A percentile compares a stretch with the other conserved stretches of the same genome.
Conservation (phyloP, 1,139 yeast genomes). For the Pichia cactophila region DNA sequence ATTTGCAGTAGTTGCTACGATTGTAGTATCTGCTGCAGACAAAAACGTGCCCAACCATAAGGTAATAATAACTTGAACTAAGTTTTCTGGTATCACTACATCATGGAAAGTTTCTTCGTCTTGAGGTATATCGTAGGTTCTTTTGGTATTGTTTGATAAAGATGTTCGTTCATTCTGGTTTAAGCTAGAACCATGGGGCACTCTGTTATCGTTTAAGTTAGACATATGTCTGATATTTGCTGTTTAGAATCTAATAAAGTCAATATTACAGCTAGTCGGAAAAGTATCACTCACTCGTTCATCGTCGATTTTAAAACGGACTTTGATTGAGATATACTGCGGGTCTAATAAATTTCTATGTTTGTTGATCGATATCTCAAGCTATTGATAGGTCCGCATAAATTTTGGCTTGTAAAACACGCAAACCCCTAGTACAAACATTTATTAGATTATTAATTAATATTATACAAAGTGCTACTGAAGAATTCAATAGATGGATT, state of each 20-base stretch:
- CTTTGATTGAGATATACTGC: too few species aligned
- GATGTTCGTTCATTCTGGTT: constrained; percentile 8
- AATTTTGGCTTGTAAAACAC: too few species aligned
- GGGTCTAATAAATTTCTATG: too few species aligned
- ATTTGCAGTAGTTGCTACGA: constrained; percentile 32
- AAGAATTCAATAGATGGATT: background rate
- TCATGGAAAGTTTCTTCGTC: constrained; percentile 16
- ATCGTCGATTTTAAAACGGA: too few species aligned
- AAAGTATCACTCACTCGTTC: too few species aligned
- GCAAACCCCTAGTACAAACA: too few species aligned
- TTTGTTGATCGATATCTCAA: too few species aligned
- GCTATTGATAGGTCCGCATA: too few species aligned
- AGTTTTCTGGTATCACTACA: constrained; percentile 20
- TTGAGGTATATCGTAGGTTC: constrained; percentile 10
- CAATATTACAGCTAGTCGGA: too few species aligned
- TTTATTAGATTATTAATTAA: too few species aligned
- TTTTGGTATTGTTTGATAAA: constrained; percentile 6
- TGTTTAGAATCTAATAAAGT: too few species aligned
- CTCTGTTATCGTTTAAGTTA: background rate
- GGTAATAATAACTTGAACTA: constrained; percentile 23
- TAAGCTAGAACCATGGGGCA: background rate
- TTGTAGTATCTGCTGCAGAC: constrained; percentile 32
- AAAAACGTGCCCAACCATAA: constrained; percentile 31
- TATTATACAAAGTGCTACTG: background rate
- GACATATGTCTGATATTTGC: background rate